Base-by-base conservation (phyloP, 805 yeast species). In the Zygosaccharomyces bailii region DNA sequence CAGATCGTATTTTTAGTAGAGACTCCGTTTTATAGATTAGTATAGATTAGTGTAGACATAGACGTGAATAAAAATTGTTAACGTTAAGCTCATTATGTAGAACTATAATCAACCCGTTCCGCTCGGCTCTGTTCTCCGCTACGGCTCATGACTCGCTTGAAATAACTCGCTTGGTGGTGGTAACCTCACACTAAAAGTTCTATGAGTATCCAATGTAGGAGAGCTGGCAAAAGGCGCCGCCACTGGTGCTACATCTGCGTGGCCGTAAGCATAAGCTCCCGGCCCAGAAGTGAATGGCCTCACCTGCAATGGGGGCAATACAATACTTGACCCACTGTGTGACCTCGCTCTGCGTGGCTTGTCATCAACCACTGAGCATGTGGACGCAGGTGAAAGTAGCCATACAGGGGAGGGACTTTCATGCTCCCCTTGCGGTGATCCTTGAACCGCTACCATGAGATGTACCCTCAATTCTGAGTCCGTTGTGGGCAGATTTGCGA, bases 131-230 rank as follows among this genome's bases (percentile, higher is more conserved):
- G n/a, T n/a, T n/a, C n/a, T 21, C 25, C 9, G 5, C 9, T 21
- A 21, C 9, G 25, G 25, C 25, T 21, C 25, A 9, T 21, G 25
- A 9, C 25, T 27, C 14, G 14, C 16, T 16, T 37, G 40, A 29
- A 53, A 52, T 20, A 53, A 38, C 23, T 52, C 51, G 16, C 54
- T 50, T 7, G 55, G 57, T 9, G 54, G 51, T 8, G 55, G 57
- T 30, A 53, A 42, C 16, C 44, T 44, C 16, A 51, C 49, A 5
- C 42, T 36, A 24, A 37, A 37, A 1, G 24, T 24, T 13, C 33
- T 11, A 7, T 29, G 10, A 7, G 32, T 37, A 11, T 29, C 23
- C 40, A 19, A 25, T 8, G 40, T 11, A 3, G 21, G 21, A 5
- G 40, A 25, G 25, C 16, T 25, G 7, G 40, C 24, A 16, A 37